phyloP scores from a whole-genome alignment of 2,329 filamentous ascomycete genomes.

The Diaporthe ampelina region DNA sequence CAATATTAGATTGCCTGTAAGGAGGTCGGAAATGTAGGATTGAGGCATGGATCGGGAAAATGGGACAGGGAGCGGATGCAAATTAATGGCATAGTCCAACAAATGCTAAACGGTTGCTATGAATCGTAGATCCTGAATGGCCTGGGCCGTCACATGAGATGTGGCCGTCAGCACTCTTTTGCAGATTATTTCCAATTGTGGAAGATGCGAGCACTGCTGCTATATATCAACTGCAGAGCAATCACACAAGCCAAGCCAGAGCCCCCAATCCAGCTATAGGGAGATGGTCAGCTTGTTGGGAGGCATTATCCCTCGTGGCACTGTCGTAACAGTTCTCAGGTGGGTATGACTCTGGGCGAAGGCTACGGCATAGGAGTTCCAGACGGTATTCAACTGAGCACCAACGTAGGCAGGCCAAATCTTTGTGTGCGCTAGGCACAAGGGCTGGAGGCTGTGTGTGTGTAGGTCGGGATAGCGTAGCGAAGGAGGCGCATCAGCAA shows the following conservation, averaged over 20 bases:
- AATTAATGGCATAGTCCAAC: not conserved
- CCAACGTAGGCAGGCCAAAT: not conserved
- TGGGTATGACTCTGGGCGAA: no score
- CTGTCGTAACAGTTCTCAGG: not conserved
- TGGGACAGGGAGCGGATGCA: conserved; percentile 31
- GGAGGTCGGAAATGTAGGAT: not conserved
- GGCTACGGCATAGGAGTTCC: not conserved
- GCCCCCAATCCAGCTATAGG: not conserved
- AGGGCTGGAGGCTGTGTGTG: not conserved
- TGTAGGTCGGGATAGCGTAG: not conserved
- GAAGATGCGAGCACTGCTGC: not conserved
- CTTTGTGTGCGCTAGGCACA: not conserved
- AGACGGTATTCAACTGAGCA: not conserved
- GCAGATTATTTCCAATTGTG: conserved; percentile 26
- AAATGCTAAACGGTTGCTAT: not conserved
- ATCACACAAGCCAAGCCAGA: conserved; percentile 25
- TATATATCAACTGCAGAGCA: conserved; percentile 24
- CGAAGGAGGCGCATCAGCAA: conserved; percentile 15
- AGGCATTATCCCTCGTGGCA: not conserved
- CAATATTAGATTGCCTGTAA: not conserved
- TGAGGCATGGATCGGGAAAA: conserved; percentile 15
- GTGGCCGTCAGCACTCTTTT: not conserved
- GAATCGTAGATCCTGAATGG: conserved; percentile 13
- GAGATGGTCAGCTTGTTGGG: conserved; percentile 2
- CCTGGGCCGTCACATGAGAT: not conserved